Percentiles rank a stretch among this genome's conserved stretches.
Evolutionary conservation across 305 asterid genomes (phyloP).

Genomic region (Fraxinus baroniana): DNA sequence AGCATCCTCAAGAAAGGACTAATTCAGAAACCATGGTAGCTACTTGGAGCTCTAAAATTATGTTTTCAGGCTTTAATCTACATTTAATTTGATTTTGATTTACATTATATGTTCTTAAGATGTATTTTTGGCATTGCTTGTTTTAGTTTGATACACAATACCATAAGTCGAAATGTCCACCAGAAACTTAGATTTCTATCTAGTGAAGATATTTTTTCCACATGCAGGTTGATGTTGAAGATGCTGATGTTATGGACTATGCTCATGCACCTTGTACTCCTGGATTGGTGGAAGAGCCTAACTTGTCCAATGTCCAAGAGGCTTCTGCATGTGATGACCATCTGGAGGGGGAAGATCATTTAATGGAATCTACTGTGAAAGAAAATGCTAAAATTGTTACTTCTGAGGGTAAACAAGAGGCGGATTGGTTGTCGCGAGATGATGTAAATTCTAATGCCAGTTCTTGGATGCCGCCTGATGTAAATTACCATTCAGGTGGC

Average conservation of each 20-base stretch:
- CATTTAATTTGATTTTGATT: background rate
- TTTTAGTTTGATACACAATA: constrained; percentile 2
- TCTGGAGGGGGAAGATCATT: constrained; percentile 63
- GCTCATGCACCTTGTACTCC: constrained; percentile 98
- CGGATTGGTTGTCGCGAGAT: constrained; percentile 39
- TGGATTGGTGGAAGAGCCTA: constrained; percentile 80
- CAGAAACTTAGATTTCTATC: background rate
- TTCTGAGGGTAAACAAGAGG: constrained; percentile 40
- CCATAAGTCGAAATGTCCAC: background rate
- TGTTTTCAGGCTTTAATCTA: background rate
- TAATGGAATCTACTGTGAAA: constrained; percentile 41
- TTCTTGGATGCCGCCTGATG: constrained; percentile 38
- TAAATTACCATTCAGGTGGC: constrained; percentile 42
- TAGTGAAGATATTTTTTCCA: constrained; percentile 8
- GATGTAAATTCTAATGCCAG: constrained; percentile 34
- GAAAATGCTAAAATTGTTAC: constrained; percentile 36
- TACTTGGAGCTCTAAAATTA: constrained; percentile 8
- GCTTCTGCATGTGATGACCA: constrained; percentile 88
- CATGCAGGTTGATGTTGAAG: constrained; percentile 55
- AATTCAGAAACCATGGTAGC: constrained; percentile 52
- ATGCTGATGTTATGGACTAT: constrained; percentile 61
- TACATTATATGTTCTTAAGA: background rate
- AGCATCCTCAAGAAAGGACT: constrained; percentile 43
- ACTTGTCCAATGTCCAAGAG: constrained; percentile 70
- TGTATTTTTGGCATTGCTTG: background rate